Percentiles rank a stretch among this genome's conserved stretches.
Evolutionary conservation across 2,329 filamentous ascomycete species (phyloP).

Genomic region (Fusarium cicatricum): DNA sequence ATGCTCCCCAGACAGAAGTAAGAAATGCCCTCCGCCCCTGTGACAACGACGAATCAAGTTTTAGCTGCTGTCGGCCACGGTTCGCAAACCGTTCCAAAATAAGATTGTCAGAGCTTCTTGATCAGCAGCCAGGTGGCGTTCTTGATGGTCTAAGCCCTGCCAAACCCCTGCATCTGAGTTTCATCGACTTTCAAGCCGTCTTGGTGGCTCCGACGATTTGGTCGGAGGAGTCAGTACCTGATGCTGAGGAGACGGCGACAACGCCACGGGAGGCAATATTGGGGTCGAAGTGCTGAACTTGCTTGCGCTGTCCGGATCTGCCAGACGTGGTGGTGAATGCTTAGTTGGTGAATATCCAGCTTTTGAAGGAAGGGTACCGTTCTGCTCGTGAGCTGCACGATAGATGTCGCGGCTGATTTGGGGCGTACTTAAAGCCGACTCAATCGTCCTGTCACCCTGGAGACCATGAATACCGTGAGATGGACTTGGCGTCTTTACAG

Average conservation of each 20-base stretch:
- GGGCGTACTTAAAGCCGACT: constrained; percentile 41
- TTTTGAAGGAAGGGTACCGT: constrained; percentile 52
- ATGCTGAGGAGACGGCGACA: constrained; percentile 65
- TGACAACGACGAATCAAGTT: background rate
- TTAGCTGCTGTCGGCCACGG: background rate
- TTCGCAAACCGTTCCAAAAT: constrained; percentile 4
- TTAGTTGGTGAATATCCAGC: constrained; percentile 62
- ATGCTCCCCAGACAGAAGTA: constrained; percentile 3
- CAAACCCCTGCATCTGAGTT: constrained; percentile 2
- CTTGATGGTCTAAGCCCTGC: constrained; percentile 10
- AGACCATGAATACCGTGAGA: constrained; percentile 37
- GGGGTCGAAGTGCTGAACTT: constrained; percentile 48
- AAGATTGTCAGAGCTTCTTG: background rate
- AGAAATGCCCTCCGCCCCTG: background rate
- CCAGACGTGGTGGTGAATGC: constrained; percentile 56
- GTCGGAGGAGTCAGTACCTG: constrained; percentile 67
- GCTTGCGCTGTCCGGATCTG: constrained; percentile 38
- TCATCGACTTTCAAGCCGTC: constrained; percentile 32
- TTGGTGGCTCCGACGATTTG: constrained; percentile 53
- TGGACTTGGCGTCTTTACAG: constrained; percentile 36
- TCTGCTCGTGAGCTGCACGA: constrained; percentile 37
- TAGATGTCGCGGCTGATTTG: constrained; percentile 42
- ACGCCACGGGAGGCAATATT: constrained; percentile 64
- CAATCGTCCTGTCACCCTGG: constrained; percentile 35
- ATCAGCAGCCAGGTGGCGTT: constrained; percentile 16